These are phyloP conservation scores for Cruciata laevipes DNA, from an alignment of 257 asterid genomes.

Conservation along the genomic window DNA sequence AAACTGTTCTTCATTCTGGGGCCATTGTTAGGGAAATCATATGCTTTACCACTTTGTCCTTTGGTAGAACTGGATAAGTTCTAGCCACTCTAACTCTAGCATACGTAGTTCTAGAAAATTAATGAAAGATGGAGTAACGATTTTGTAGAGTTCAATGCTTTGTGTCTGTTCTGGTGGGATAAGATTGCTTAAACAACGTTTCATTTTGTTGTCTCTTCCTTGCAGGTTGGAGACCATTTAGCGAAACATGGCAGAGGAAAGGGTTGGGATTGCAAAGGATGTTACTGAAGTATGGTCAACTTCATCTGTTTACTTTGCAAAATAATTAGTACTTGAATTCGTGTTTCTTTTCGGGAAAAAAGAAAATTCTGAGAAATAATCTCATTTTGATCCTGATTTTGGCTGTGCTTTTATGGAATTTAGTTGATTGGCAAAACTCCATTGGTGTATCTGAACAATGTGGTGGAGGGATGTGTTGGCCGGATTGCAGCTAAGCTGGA, in stretches of 20 bases:
- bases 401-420: slow-evolving; percentile 13
- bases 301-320: slow-evolving; percentile 6
- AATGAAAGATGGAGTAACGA: not conserved
- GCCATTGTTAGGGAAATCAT: not conserved
- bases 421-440: slow-evolving; percentile 95
- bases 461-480: slow-evolving; percentile 84
- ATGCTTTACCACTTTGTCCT: slow-evolving; percentile 1
- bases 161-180: not conserved
- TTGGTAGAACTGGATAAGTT: slow-evolving; percentile 8
- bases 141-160: not conserved
- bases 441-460: slow-evolving; percentile 85
- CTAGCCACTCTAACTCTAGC: not conserved
- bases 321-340: not conserved
- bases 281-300: slow-evolving; percentile 54
- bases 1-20: not conserved
- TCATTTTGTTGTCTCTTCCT: slow-evolving; percentile 9
- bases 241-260: slow-evolving; percentile 51
- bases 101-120: not conserved
- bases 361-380: not conserved
- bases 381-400: slow-evolving; percentile 4
- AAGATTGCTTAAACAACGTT: not conserved
- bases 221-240: slow-evolving; percentile 27
- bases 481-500: slow-evolving; percentile 96
- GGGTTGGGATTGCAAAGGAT: slow-evolving; percentile 77
- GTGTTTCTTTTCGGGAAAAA: slow-evolving; percentile 3